Conservation (phyloP, 1,284 basidiomycete genomes). For the Peniophora sp. region DNA sequence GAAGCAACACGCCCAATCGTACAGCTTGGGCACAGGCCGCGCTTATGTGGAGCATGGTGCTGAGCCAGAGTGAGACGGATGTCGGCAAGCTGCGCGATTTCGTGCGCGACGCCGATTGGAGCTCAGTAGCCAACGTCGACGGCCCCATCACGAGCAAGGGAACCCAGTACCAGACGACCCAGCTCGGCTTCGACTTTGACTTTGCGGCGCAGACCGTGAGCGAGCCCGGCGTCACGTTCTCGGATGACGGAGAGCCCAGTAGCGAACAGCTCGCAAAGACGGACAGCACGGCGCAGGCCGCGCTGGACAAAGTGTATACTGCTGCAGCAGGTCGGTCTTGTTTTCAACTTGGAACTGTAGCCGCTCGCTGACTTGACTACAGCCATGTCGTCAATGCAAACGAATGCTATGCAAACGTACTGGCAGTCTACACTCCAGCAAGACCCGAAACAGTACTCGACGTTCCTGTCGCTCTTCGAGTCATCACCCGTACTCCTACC, state of each 20-base stretch:
- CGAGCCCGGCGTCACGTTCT: conserved; percentile 36
- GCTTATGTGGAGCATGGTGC: conserved; percentile 49
- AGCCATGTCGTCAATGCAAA: conserved; percentile 51
- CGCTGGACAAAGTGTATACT: conserved; percentile 51
- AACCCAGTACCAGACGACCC: conserved; percentile 29
- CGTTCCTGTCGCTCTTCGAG: conserved; percentile 38
- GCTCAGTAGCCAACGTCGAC: conserved; percentile 27
- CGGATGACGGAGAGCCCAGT: conserved; percentile 36
- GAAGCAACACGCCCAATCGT: conserved; percentile 33
- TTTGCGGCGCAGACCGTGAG: conserved; percentile 47
- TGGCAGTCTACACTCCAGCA: conserved; percentile 50
- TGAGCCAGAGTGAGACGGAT: conserved; percentile 36
- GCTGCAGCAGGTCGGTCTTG: conserved; percentile 43
- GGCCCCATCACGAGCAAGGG: conserved; percentile 25
- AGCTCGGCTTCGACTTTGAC: conserved; percentile 48
- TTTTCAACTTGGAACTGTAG: not conserved
- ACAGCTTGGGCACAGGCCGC: conserved; percentile 51
- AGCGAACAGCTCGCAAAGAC: conserved; percentile 37
- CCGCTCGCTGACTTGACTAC: conserved; percentile 8
- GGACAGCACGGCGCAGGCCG: conserved; percentile 25
- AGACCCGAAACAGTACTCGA: conserved; percentile 28
- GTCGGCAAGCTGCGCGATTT: conserved; percentile 35
- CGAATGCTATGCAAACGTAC: conserved; percentile 39
- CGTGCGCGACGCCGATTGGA: conserved; percentile 41
- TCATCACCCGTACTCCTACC: conserved; percentile 48